Conservation (phyloP, 2,329 filamentous ascomycete genomes). For the Setomelanomma holmii region DNA sequence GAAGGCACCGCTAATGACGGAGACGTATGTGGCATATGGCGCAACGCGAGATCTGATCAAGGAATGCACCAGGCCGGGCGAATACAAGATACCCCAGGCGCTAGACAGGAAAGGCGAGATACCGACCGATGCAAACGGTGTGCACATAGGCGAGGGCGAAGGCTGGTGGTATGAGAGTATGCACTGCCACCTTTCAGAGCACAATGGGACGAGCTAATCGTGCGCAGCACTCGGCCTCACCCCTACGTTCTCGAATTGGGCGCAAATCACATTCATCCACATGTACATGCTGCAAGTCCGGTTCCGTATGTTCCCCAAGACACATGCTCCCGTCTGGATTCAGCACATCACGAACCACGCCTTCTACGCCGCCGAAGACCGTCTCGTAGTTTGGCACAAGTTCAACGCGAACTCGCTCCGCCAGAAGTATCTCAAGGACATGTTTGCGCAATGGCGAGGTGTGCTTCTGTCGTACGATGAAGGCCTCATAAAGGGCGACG, state of each 20-base stretch:
- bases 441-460: constrained; percentile 93
- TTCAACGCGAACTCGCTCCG: constrained; percentile 62
- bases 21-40: constrained; percentile 80
- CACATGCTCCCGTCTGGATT: constrained; percentile 77
- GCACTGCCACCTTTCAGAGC: constrained; percentile 25
- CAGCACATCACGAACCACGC: constrained; percentile 94
- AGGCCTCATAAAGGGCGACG: constrained; percentile 77
- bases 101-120: constrained; percentile 71
- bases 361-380: constrained; percentile 86
- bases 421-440: constrained; percentile 76
- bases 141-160: constrained; percentile 78
- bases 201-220: constrained; percentile 14
- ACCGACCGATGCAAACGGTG: constrained; percentile 75
- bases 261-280: constrained; percentile 94
- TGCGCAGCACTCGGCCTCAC: constrained; percentile 75
- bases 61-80: constrained; percentile 73
- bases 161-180: constrained; percentile 85
- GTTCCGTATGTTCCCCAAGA: constrained; percentile 76
- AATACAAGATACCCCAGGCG: constrained; percentile 76
- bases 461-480: constrained; percentile 85
- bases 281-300: constrained; percentile 90
- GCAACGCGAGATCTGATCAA: constrained; percentile 81
- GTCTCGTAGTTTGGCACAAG: constrained; percentile 82
- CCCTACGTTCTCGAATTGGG: constrained; percentile 94
- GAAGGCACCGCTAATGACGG: constrained; percentile 48